phyloP scores from a whole-genome alignment of 163 green algal species.

The Trebouxia gelatinosa region DNA sequence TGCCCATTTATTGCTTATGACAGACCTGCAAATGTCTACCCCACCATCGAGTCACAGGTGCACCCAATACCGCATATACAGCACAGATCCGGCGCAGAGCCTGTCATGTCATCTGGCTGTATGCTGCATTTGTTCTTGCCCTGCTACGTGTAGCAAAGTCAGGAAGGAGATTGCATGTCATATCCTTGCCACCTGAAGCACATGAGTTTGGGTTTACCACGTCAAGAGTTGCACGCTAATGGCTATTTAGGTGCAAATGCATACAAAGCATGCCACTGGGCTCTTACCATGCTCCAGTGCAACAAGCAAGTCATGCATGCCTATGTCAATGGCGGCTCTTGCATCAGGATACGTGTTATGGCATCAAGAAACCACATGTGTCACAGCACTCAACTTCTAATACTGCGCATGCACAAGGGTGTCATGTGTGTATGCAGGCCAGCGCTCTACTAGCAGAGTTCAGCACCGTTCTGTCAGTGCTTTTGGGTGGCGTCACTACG shows the following conservation, averaged over 20 bases:
- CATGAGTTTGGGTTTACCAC: no score
- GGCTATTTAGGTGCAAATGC: no score
- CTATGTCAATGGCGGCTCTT: no score
- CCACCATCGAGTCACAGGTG: neutral
- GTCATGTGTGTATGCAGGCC: no score
- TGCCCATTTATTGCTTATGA: constrained; percentile 5
- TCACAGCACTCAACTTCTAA: neutral
- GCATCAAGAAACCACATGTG: neutral
- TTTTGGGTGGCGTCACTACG: neutral
- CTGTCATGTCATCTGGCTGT: neutral
- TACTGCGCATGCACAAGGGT: neutral
- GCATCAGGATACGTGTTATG: no score
- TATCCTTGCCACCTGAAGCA: no score
- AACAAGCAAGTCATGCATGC: no score
- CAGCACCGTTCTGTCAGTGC: neutral
- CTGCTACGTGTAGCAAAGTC: neutral
- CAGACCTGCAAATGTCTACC: neutral
- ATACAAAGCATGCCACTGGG: no score
- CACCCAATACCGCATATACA: neutral
- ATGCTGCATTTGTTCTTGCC: neutral
- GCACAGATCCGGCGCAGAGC: neutral
- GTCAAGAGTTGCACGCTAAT: no score
- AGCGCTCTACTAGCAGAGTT: neutral
- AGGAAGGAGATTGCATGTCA: neutral
- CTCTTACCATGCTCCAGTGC: no score